These are phyloP conservation scores for Aristolochia californica DNA, from an alignment of 164 flowering plant genomes.

Conservation along the genomic window DNA sequence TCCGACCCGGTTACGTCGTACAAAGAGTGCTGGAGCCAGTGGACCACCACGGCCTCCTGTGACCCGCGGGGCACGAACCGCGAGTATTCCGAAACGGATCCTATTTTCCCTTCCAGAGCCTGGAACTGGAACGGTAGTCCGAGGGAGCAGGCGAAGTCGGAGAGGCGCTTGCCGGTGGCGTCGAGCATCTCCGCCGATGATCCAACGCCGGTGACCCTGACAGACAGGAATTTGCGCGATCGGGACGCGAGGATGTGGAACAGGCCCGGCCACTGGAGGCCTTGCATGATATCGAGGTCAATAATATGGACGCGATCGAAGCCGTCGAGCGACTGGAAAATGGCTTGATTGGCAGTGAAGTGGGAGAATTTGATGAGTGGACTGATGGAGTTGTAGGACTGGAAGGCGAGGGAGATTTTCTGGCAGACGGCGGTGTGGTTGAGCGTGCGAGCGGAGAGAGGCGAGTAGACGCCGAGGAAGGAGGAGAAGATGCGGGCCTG, in stretches of 20 bases:
- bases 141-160: slow-evolving; percentile 73
- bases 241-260: slow-evolving; percentile 85
- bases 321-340: slow-evolving; percentile 56
- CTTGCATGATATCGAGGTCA: slow-evolving; percentile 92
- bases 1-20: slow-evolving; percentile 84
- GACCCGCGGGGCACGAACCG: slow-evolving; percentile 29
- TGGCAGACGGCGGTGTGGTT: slow-evolving; percentile 26
- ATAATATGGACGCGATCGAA: slow-evolving; percentile 67
- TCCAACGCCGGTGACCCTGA: slow-evolving; percentile 77
- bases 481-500: slow-evolving; percentile 54
- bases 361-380: slow-evolving; percentile 82
- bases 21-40: slow-evolving; percentile 85
- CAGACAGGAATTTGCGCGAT: slow-evolving; percentile 34
- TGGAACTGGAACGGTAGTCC: slow-evolving; percentile 70
- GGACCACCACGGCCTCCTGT: slow-evolving; percentile 47
- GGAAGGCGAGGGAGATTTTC: slow-evolving; percentile 49
- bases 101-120: slow-evolving; percentile 60
- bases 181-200: slow-evolving; percentile 46
- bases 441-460: slow-evolving; percentile 23
- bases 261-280: slow-evolving; percentile 95
- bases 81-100: slow-evolving; percentile 31
- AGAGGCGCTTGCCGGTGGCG: slow-evolving; percentile 66
- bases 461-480: slow-evolving; percentile 43
- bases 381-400: slow-evolving; percentile 62
- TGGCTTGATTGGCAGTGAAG: slow-evolving; percentile 88